These are phyloP conservation scores for Thelonectria rubi DNA, from an alignment of 2,329 filamentous ascomycete species.

Conservation along the genomic window DNA sequence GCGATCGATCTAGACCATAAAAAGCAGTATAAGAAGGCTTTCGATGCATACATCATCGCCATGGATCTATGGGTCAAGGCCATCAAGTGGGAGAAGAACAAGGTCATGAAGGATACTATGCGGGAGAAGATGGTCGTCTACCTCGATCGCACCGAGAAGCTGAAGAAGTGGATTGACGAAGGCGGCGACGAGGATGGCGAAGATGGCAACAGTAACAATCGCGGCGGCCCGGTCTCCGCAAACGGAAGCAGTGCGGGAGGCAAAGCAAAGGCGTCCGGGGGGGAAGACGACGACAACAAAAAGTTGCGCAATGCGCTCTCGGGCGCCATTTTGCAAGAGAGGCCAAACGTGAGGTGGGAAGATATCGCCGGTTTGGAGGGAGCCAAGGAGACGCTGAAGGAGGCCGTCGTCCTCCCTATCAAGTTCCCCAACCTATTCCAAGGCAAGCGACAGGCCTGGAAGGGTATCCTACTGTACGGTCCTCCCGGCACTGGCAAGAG, in stretches of 20 bases:
- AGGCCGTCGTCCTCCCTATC: conserved; percentile 96
- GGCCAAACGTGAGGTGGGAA: conserved; percentile 97
- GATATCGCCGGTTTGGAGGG: conserved; percentile 94
- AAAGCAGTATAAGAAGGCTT: conserved; percentile 96
- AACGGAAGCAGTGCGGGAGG: conserved; percentile 74
- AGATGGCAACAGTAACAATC: conserved; percentile 63
- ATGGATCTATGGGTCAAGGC: conserved; percentile 99
- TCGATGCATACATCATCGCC: conserved; percentile 93
- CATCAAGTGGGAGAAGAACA: conserved; percentile 99
- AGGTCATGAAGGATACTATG: conserved; percentile 96
- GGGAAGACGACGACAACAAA: conserved; percentile 90
- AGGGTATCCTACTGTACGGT: conserved; percentile 94
- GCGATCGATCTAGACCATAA: conserved; percentile 96
- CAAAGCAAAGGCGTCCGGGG: conserved; percentile 65
- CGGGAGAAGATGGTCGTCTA: conserved; percentile 94
- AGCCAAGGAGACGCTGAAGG: conserved; percentile 96
- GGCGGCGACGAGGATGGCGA: conserved; percentile 71
- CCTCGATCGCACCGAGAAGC: conserved; percentile 98
- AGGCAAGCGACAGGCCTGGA: conserved; percentile 97
- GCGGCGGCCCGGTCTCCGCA: conserved; percentile 61
- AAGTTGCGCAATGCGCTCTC: conserved; percentile 91
- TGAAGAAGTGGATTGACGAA: conserved; percentile 90
- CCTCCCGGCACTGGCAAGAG: conserved; percentile 97
- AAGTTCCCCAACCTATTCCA: conserved; percentile 98
- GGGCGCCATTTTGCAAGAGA: conserved; percentile 92